Percentiles rank a stretch among this genome's conserved stretches.
phyloP scores from a whole-genome alignment of 23 red algal species.

The Agarophyton chilense region DNA sequence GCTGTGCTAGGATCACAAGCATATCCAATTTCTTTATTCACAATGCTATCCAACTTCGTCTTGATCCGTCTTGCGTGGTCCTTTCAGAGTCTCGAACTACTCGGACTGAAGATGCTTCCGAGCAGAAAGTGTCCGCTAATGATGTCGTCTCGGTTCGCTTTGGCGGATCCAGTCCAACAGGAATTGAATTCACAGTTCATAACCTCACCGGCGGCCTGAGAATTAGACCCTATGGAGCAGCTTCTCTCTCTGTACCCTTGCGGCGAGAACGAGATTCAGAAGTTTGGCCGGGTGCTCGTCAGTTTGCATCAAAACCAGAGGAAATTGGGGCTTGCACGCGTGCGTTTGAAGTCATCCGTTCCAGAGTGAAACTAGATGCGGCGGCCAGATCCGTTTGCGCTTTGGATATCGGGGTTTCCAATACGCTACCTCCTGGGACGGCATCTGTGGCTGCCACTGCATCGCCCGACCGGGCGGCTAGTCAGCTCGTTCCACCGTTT shows the following conservation, averaged over 20 bases:
- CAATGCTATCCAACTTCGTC: conserved; percentile 3
- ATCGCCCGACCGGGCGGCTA: conserved; percentile 58
- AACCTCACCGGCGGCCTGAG: conserved; percentile 56
- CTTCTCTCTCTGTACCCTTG: conserved; percentile 28
- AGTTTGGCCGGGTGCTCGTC: conserved; percentile 50
- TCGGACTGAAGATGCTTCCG: neutral
- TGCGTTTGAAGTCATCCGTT: conserved; percentile 39
- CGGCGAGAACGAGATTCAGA: conserved; percentile 17
- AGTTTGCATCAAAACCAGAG: conserved; percentile 42
- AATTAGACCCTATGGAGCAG: conserved; percentile 65
- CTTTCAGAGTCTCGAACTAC: conserved; percentile 13
- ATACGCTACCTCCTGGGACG: conserved; percentile 78
- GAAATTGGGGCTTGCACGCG: conserved; percentile 42
- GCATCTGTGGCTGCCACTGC: conserved; percentile 76
- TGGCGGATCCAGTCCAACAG: conserved; percentile 27
- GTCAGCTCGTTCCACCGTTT: conserved; percentile 81
- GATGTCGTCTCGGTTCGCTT: conserved; percentile 37
- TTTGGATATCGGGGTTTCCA: conserved; percentile 77
- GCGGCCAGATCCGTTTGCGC: conserved; percentile 69
- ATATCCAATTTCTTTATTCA: conserved; percentile 24
- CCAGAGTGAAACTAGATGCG: conserved; percentile 53
- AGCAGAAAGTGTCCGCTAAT: neutral
- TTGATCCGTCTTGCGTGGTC: conserved; percentile 19
- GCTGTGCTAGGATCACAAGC: conserved; percentile 11
- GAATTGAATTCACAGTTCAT: conserved; percentile 35